phyloP scores from a whole-genome alignment of 352 stramenopile species.

The Globisporangium solare region DNA sequence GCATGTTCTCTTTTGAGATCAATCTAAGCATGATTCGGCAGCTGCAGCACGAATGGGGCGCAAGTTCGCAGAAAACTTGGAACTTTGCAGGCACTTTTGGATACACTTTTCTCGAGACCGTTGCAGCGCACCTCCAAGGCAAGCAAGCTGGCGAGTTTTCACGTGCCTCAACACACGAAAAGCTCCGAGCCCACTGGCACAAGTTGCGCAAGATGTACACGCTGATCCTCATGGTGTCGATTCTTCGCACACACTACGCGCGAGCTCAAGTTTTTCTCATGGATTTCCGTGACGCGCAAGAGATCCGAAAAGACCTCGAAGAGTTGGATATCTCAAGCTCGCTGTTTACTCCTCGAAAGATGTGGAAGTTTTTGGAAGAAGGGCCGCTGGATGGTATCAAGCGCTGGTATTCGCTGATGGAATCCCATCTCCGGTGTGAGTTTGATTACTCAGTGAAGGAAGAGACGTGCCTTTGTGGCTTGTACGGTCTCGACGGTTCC shows the following conservation, averaged over 20 bases:
- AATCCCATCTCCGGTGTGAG: conserved; percentile 74
- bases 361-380: conserved; percentile 64
- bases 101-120: conserved; percentile 58
- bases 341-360: conserved; percentile 71
- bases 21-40: conserved; percentile 49
- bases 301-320: conserved; percentile 20
- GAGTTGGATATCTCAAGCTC: conserved; percentile 66
- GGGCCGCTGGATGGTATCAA: conserved; percentile 68
- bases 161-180: conserved; percentile 3
- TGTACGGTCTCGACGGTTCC: conserved; percentile 62
- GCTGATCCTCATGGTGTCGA: conserved; percentile 75
- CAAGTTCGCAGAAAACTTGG: conserved; percentile 15
- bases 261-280: conserved; percentile 55
- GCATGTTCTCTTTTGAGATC: conserved; percentile 56
- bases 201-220: conserved; percentile 84
- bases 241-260: conserved; percentile 70
- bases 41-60: conserved; percentile 24
- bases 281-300: conserved; percentile 20
- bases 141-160: conserved; percentile 13
- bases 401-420: conserved; percentile 76
- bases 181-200: conserved; percentile 26
- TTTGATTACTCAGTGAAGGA: conserved; percentile 80
- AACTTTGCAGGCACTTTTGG: conserved; percentile 48
- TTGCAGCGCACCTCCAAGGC: conserved; percentile 21
- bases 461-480: conserved; percentile 59